Evolutionary conservation across 2,329 filamentous ascomycete genomes (phyloP).

Genomic region (Aspergillus carbonarius): DNA sequence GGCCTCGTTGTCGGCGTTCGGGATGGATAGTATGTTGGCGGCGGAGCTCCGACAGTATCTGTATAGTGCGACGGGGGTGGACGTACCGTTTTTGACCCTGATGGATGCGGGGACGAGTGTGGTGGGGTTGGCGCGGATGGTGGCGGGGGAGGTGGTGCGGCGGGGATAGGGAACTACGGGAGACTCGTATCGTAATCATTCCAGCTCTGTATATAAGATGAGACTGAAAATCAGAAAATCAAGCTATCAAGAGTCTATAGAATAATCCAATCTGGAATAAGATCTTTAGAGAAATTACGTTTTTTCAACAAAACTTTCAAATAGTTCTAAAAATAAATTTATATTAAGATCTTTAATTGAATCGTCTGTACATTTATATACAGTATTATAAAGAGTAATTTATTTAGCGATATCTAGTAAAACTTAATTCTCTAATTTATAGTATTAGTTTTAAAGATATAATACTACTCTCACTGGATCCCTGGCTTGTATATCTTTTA

Average conservation of each 20-base stretch:
- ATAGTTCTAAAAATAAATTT: neutral
- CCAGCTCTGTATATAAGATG: neutral
- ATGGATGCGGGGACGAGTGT: neutral
- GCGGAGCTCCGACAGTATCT: constrained; percentile 25
- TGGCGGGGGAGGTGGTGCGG: too few relatives aligned
- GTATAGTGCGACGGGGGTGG: constrained; percentile 15
- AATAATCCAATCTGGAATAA: neutral
- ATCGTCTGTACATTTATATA: neutral
- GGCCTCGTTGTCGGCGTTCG: constrained; percentile 11
- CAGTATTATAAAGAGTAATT: neutral
- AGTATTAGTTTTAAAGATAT: neutral
- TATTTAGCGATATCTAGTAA: neutral
- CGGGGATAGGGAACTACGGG: too few relatives aligned
- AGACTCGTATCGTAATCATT: neutral
- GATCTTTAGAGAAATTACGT: neutral
- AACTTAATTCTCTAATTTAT: neutral
- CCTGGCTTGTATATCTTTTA: neutral
- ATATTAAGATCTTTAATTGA: neutral
- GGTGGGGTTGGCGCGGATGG: too few relatives aligned
- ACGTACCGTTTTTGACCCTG: constrained; percentile 18
- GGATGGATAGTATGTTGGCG: constrained; percentile 28
- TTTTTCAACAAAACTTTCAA: neutral
- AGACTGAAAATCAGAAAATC: neutral
- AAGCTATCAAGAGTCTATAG: neutral
- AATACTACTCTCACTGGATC: neutral